Evolutionary conservation across 352 stramenopile genomes (phyloP), one percentile per base, ranked within the genome.

Genomic region (Stephanocyclus meneghinianus): DNA sequence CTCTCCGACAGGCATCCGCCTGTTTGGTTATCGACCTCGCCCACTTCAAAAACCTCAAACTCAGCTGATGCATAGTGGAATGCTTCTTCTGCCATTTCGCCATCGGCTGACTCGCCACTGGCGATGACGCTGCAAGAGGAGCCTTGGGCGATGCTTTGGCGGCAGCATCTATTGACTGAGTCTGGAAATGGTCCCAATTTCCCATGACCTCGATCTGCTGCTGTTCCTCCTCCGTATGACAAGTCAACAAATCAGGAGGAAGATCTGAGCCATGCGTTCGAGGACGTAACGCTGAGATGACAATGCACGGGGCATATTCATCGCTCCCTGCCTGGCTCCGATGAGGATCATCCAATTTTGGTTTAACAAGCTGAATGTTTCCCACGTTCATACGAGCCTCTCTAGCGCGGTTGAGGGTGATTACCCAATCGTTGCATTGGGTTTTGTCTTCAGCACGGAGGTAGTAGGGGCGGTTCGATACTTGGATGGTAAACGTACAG

Each of bases 371-470:
- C 73, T 91, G 85, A 53, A 93, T 87, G 65, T 90, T 87, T 15
- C 89, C 89, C 45, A 90, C 67, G 21, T 90, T 80, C 70, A 91
- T 83, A 21, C 86, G 64, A 42, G 89, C 89, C 66, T 93, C 89
- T 63, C 86, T 86, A 16, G 90, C 79, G 29, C 89, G 75, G 57
- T 94, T 94, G 0, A 94, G 74, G 32, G 77, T 92, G 55, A 94
- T 94, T 2, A 92, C 87, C 89, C 89, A 94, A 71, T 94, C 87
- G 40, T 86, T 92, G 72, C 82, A 90, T 30, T 77, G 71, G 9
- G 71, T 84, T 74, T 83, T 89, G 50, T 77, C 85, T 51, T 92
- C 86, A 0, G 89, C 86, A 67, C 86, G 79, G 30, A 94, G 76
- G 66, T 87, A 84, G 71, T 94, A 94, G 2, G 80, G 80, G 42